phyloP scores from a whole-genome alignment of 208 protist genomes.

The Leishmania mexicana region DNA sequence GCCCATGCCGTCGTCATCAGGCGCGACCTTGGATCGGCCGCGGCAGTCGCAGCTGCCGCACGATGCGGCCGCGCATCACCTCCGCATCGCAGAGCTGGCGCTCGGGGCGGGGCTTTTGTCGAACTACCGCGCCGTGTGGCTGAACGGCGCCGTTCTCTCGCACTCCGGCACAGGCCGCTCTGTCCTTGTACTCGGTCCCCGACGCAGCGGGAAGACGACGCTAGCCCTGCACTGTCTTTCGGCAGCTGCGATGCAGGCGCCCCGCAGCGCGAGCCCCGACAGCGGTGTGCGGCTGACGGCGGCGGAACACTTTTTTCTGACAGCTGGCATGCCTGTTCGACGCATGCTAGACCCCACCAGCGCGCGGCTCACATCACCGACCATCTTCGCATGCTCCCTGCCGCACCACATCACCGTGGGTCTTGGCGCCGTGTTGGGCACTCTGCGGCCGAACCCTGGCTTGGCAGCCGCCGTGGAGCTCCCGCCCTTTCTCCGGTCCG shows the following conservation, averaged over 20 bases:
- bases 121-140: conserved; percentile 49
- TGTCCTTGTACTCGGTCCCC: conserved; percentile 58
- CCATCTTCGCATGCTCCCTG: conserved; percentile 26
- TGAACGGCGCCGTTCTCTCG: conserved; percentile 63
- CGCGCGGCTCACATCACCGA: conserved; percentile 1
- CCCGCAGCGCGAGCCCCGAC: neutral
- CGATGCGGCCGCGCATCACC: conserved; percentile 30
- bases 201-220: conserved; percentile 72
- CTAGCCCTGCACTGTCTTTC: conserved; percentile 75
- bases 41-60: neutral
- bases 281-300: conserved; percentile 43
- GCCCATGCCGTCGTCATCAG: neutral
- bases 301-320: conserved; percentile 57
- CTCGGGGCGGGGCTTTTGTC: conserved; percentile 43
- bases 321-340: conserved; percentile 24
- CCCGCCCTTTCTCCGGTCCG: conserved; percentile 16
- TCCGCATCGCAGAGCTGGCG: conserved; percentile 41
- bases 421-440: conserved; percentile 65
- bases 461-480: conserved; percentile 23
- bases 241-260: neutral
- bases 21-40: neutral
- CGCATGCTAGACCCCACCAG: conserved; percentile 11
- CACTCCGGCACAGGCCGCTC: conserved; percentile 34
- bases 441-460: conserved; percentile 59
- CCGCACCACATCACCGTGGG: conserved; percentile 51